Base-by-base conservation (phyloP, 352 stramenopile species). In the Blastocystis hominis region DNA sequence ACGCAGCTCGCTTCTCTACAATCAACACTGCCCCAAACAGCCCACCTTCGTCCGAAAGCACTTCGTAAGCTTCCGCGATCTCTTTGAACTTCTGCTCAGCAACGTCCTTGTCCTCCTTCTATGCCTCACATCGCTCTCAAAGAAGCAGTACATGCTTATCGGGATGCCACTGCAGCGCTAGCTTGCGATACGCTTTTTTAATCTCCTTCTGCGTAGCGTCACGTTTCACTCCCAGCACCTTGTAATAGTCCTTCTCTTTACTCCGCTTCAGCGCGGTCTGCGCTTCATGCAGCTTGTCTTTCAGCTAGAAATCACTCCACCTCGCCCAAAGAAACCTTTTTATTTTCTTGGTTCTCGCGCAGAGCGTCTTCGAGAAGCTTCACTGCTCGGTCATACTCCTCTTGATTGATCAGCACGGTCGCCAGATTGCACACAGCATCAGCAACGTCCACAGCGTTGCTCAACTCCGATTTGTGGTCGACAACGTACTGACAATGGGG, bases 361-460 rank as follows among this genome's bases (percentile, higher is more conserved):
- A 89, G 75, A 3, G 92, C 93, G 20, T 91, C 90, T 59, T 93
- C 93, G 10, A 92, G 90, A 20, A 90, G 91, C n/a, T 92, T 92
- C 44, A 94, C 92, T 7, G 92, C 93, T 20, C 94, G 91, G 54
- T 95, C 92, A 55, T 91, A 95, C 77, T 93, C 89, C 72, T 95
- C 93, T n/a, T 94, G 88, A 20, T 89, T 91, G 3, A 94, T 90
- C 62, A 92, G 90, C 7, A 90, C 92, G 7, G 55, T 75, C 75
- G 75, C 75, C 44, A 70, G 13, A 17, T 70, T 46, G 34, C 56
- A 86, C n/a, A 77, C 24, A 10, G 55, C 36, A 1, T 76, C 55
- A 36, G 17, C 17, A 15, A 66, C 62, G 30, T 86, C 55, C 36
- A 78, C 13, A 7, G 10, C 44, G 20, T 56, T 42, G 15, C 68